phyloP scores from a whole-genome alignment of 2,329 filamentous ascomycete genomes.

The Polytolypa hystricis region DNA sequence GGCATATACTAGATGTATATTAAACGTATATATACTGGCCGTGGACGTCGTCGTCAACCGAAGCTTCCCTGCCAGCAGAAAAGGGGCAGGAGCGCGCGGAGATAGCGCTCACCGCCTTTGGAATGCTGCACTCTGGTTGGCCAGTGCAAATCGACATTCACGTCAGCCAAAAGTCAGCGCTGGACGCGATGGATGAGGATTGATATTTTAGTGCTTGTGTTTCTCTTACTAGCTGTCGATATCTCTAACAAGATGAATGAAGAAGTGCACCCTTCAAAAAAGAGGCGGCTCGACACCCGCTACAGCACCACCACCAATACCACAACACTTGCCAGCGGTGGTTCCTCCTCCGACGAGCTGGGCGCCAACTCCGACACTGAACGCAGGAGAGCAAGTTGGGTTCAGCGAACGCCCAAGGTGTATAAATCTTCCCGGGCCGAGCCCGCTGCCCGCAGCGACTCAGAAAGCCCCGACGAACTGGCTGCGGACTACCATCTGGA shows the following conservation, averaged over 20 bases:
- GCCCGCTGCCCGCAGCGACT: conserved; percentile 15
- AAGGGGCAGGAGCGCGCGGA: no score
- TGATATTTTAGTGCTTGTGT: neutral
- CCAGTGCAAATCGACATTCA: conserved; percentile 6
- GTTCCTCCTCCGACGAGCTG: conserved; percentile 33
- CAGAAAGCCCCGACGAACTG: conserved; percentile 37
- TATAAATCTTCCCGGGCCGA: conserved; percentile 6
- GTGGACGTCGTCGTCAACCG: no score
- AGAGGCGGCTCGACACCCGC: conserved; percentile 22
- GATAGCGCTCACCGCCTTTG: conserved; percentile 20
- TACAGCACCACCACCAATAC: conserved; percentile 18
- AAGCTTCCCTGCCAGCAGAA: no score
- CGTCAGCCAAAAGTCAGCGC: neutral
- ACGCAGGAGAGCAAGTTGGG: conserved; percentile 27
- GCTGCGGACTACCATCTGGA: conserved; percentile 23
- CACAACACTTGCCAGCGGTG: no score
- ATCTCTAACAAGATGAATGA: conserved; percentile 21
- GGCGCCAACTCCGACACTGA: conserved; percentile 26
- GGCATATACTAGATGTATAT: no score
- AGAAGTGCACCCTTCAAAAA: conserved; percentile 17
- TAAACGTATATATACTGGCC: no score
- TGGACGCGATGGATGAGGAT: neutral
- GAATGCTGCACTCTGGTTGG: conserved; percentile 10
- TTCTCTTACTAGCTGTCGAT: no score
- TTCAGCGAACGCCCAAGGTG: conserved; percentile 6